These are phyloP conservation scores for Aspergillus homomorphus DNA, from an alignment of 495 filamentous ascomycete genomes.

Conservation along the genomic window DNA sequence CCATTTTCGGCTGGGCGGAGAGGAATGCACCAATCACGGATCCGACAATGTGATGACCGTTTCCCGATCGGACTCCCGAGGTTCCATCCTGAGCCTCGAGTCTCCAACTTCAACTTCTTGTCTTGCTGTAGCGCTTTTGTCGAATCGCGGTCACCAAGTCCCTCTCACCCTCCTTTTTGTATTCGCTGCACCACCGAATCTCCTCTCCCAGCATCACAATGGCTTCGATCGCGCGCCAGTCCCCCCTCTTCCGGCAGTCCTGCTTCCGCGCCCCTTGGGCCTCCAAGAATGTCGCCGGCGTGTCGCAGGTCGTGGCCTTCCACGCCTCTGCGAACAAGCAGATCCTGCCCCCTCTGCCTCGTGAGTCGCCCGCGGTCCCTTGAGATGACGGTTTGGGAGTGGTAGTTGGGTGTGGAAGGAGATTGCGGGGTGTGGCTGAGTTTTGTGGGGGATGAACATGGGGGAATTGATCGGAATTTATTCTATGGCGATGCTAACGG, in stretches of 20 bases:
- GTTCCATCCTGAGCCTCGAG: slow-evolving; percentile 20
- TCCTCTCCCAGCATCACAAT: slow-evolving; percentile 26
- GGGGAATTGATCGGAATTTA: background rate
- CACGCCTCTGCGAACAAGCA: slow-evolving; percentile 64
- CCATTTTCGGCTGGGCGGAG: slow-evolving; percentile 46
- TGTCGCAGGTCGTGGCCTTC: slow-evolving; percentile 61
- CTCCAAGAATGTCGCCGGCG: slow-evolving; percentile 36
- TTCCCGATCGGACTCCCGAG: slow-evolving; percentile 47
- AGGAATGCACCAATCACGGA: slow-evolving; percentile 41
- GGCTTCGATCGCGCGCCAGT: slow-evolving; percentile 45
- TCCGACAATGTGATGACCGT: slow-evolving; percentile 40
- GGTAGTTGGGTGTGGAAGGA: background rate
- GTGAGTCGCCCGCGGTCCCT: slow-evolving; percentile 45
- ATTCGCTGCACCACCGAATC: slow-evolving; percentile 7
- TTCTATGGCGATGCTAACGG: slow-evolving; percentile 24
- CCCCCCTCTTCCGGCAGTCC: slow-evolving; percentile 35
- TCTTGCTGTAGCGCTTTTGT: slow-evolving; percentile 21
- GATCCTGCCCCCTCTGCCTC: slow-evolving; percentile 67
- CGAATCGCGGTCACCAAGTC: slow-evolving; percentile 12
- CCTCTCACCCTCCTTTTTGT: background rate
- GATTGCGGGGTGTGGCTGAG: background rate
- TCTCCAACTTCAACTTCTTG: slow-evolving; percentile 38
- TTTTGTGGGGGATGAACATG: background rate
- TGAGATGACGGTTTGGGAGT: background rate
- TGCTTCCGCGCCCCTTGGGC: slow-evolving; percentile 36